A percentile compares a stretch with the other conserved stretches of the same genome.
Evolutionary conservation across 495 filamentous ascomycete species (phyloP).

Genomic region (Xylaria palmicola): DNA sequence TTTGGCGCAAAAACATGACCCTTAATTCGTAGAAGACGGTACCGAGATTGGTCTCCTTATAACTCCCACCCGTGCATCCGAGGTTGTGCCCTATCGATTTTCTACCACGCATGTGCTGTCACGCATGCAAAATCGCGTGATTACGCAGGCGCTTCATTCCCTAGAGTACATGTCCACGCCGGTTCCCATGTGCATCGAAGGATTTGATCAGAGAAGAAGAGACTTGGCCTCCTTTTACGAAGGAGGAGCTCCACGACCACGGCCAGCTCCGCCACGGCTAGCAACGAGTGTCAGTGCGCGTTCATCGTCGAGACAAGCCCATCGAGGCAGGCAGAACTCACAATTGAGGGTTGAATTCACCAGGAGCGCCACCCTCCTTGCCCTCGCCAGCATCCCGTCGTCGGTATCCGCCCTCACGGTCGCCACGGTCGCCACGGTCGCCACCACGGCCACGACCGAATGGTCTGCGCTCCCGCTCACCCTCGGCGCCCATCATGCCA

Average conservation of each 20-base stretch:
- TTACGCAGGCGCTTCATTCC: slow-evolving; percentile 46
- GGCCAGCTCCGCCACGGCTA: slow-evolving; percentile 88
- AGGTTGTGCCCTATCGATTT: slow-evolving; percentile 44
- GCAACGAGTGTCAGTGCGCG: slow-evolving; percentile 4
- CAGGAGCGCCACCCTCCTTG: slow-evolving; percentile 94
- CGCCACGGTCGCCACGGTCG: slow-evolving; percentile 68
- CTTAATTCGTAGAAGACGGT: slow-evolving; percentile 39
- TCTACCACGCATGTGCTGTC: slow-evolving; percentile 52
- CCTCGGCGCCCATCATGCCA: slow-evolving; percentile 90
- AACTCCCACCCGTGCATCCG: slow-evolving; percentile 41
- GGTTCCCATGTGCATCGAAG: slow-evolving; percentile 45
- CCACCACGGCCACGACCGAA: slow-evolving; percentile 61
- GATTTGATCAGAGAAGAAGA: slow-evolving; percentile 35
- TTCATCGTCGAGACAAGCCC: neutral
- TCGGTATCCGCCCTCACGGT: slow-evolving; percentile 91
- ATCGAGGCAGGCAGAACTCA: slow-evolving; percentile 39
- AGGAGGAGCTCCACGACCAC: slow-evolving; percentile 77
- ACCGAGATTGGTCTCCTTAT: slow-evolving; percentile 42
- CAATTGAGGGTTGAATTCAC: slow-evolving; percentile 94
- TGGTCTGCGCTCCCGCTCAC: slow-evolving; percentile 74
- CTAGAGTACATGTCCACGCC: slow-evolving; percentile 52
- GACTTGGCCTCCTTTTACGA: slow-evolving; percentile 50
- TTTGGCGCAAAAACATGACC: slow-evolving; percentile 35
- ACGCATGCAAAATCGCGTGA: slow-evolving; percentile 49
- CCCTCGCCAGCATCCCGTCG: slow-evolving; percentile 82